Evolutionary conservation across 768 basidiomycete genomes (phyloP).

Genomic region (Coprinellus micaceus): DNA sequence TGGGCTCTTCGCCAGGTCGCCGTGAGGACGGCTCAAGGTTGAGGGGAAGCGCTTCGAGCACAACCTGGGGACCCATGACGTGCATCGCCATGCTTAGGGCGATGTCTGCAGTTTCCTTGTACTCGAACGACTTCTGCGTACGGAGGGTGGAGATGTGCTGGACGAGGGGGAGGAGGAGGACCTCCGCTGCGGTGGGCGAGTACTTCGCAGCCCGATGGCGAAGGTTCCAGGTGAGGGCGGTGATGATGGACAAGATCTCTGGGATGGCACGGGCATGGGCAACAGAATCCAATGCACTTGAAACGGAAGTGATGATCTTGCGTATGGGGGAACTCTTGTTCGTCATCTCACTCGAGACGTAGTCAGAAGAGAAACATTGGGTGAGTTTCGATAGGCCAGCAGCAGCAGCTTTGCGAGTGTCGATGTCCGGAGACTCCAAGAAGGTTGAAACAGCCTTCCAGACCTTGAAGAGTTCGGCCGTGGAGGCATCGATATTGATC

Average conservation of each 20-base stretch:
- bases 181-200: conserved; percentile 60
- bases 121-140: conserved; percentile 78
- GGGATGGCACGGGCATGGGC: conserved; percentile 73
- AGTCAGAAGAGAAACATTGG: conserved; percentile 65
- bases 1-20: conserved; percentile 76
- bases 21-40: conserved; percentile 80
- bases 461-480: conserved; percentile 53
- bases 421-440: conserved; percentile 63
- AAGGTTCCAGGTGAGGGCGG: conserved; percentile 64
- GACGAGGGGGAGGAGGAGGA: conserved; percentile 66
- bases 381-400: conserved; percentile 60
- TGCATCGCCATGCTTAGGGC: conserved; percentile 79
- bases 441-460: conserved; percentile 79
- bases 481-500: conserved; percentile 46
- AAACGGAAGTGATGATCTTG: conserved; percentile 58
- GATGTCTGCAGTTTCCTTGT: conserved; percentile 82
- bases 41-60: conserved; percentile 74
- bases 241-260: conserved; percentile 71
- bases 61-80: conserved; percentile 76
- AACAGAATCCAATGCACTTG: conserved; percentile 69
- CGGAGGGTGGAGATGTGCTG: conserved; percentile 70
- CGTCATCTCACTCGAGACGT: conserved; percentile 50
- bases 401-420: conserved; percentile 60
- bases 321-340: conserved; percentile 56
- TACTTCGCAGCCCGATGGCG: conserved; percentile 42